Evolutionary conservation across 352 stramenopile species (phyloP), one percentile per base, ranked within the genome.

Genomic region (Phytophthora agathidicida): DNA sequence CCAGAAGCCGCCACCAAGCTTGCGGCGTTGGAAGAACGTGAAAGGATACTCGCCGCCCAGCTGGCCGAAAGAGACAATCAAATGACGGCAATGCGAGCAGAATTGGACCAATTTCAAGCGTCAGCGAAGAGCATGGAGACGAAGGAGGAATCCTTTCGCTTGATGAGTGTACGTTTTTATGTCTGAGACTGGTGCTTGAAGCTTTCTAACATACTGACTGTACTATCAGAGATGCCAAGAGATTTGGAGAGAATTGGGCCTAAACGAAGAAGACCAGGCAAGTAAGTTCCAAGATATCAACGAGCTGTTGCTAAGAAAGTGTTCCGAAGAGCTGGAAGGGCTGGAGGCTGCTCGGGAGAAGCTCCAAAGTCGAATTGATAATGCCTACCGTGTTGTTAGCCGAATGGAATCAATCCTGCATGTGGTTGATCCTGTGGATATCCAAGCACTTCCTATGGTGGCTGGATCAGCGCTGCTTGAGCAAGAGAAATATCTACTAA

Each of bases 241-340:
- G 22, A 83, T 91, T 27, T 89, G 80, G 78, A 59, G 68, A 35
- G 80, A 91, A 23, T 53, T 91, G 5, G 80, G 80, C 0, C 17
- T 88, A 13, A 73, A 76, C 35, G 66, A 71, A 38, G 68, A 83
- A 43, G 73, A 86, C 20, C 75, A 85, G 27, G 67, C 60, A 1
- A 74, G 28, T 23, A 88, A 86, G 28, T 85, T 89, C 38, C 73
- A 81, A 37, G 72, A 89, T 19, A 86, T 91, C 30, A 87, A 88
- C 23, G 66, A 60, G 7, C 27, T 87, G 2, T 41, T 89, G 45
- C 11, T 88, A n/a, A 72, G 71, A 28, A 86, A 81, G 33, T 88
- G 75, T 36, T 75, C 73, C 8, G 70, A 91, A 56, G 81, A 89
- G 37, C 60, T 91, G 13, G 77, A 86, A 67, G 63, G 60, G 1